These are phyloP conservation scores for Thalassiosira livingstoniorum DNA, from an alignment of 352 stramenopile species.

Conservation along the genomic window DNA sequence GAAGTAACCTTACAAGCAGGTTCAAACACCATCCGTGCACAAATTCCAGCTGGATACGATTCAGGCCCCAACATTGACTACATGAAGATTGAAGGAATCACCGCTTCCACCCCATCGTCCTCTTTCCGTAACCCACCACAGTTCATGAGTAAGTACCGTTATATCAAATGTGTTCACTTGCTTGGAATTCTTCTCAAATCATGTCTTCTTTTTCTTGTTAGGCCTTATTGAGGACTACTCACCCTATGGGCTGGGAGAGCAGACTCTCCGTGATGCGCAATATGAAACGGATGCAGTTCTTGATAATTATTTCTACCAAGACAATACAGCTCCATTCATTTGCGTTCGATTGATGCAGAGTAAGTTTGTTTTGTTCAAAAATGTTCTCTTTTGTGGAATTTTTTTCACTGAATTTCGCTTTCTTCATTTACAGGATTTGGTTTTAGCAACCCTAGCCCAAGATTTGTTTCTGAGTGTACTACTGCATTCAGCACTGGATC, in stretches of 20 bases:
- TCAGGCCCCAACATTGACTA: constrained; percentile 58
- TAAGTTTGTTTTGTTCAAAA: constrained; percentile 29
- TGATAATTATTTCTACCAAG: constrained; percentile 78
- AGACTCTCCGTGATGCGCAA: constrained; percentile 61
- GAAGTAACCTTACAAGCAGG: constrained; percentile 40
- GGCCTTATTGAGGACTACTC: constrained; percentile 34
- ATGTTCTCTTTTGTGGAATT: not conserved
- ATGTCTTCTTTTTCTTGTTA: too few species aligned
- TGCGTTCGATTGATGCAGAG: constrained; percentile 63
- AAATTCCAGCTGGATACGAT: constrained; percentile 32
- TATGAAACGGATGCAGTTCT: constrained; percentile 79
- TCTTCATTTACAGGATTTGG: constrained; percentile 47
- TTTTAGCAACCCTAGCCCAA: constrained; percentile 71
- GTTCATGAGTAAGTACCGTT: constrained; percentile 59
- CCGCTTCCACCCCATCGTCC: constrained; percentile 36
- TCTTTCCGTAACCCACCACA: constrained; percentile 69
- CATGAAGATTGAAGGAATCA: constrained; percentile 54
- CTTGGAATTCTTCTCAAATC: too few species aligned
- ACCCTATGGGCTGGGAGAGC: constrained; percentile 39
- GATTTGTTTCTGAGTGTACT: constrained; percentile 69
- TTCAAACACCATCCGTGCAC: constrained; percentile 44
- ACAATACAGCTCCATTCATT: constrained; percentile 77
- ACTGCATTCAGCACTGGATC: constrained; percentile 68
- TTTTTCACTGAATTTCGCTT: not conserved
- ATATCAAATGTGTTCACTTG: too few species aligned